Evolutionary conservation across 805 yeast genomes (phyloP), one percentile per base, ranked within the genome.

Genomic region (Metschnikowia arizonensis): DNA sequence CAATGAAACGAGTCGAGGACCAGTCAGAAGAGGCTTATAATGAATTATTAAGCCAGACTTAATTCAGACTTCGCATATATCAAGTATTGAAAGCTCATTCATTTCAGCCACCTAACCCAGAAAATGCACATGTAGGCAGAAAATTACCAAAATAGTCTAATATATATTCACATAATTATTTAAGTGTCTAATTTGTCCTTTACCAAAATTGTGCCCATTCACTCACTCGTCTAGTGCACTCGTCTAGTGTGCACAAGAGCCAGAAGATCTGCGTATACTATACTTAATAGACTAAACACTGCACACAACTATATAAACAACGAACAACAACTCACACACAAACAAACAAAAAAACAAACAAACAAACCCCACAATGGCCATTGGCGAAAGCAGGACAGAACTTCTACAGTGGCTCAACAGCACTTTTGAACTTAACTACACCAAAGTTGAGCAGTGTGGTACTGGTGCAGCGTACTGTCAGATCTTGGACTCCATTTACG

Each of bases 391-490:
- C 6, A 79, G 98, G 56, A 79, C 83, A 35, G 97, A 88, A 56
- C 74, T 93, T 14, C 66, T 93, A 45, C 77, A 75, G 45, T 93
- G 98, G 98, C 73, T 93, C 53, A 91, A 91, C 59, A 72, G 77
- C 34, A 75, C 86, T 3, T 72, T 88, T 38, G 76, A 76, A 35
- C 64, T 89, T 33, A 72, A 81, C 50, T 79, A 86, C 56, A 72
- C 80, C 30, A 88, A 85, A 60, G 84, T 93, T 1, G 99, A 93
- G 61, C 90, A 90, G 64, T 83, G 97, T 60, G 99, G 99, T 14
- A 79, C 85, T 2, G 99, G 99, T 2, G 97, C 97, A 1, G 91
- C 88, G 1, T 91, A 88, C 62, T 89, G 97, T 64, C 97, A 90
- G 68, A 76, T 93, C 32, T 74, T 91, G 71, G 97, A 93, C 63